phyloP scores from a whole-genome alignment of 139 green algal species.

The Coccomyxa sp. region DNA sequence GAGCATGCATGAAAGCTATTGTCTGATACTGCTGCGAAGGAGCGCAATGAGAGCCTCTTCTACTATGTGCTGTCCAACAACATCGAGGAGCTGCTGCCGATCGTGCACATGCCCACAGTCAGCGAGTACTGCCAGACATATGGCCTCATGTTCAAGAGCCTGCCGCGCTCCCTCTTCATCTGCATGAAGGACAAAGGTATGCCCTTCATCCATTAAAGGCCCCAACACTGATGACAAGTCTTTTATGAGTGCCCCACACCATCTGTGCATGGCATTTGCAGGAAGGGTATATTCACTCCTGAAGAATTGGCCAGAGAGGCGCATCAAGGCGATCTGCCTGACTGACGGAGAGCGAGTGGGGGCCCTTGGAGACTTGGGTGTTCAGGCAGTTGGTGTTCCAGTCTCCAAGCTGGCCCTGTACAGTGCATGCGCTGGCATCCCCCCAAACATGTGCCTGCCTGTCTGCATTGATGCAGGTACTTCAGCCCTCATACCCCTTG shows the following conservation, averaged over 20 bases:
- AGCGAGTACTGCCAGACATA: constrained; percentile 63
- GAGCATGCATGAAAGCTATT: not conserved
- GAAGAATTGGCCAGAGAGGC: constrained; percentile 89
- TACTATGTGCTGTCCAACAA: constrained; percentile 78
- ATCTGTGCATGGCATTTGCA: not conserved
- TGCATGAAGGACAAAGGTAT: constrained; percentile 68
- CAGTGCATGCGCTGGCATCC: constrained; percentile 72
- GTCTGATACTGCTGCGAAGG: constrained; percentile 25
- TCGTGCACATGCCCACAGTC: constrained; percentile 67
- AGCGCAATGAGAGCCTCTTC: constrained; percentile 88
- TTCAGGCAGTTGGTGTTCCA: constrained; percentile 67
- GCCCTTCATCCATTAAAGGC: too few species aligned
- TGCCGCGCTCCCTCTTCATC: constrained; percentile 81
- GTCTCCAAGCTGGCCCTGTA: constrained; percentile 67
- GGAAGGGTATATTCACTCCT: constrained; percentile 61
- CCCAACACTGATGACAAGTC: not conserved
- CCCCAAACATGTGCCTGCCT: constrained; percentile 72
- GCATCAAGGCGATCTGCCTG: constrained; percentile 74
- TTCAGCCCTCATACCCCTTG: too few species aligned
- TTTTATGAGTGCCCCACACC: not conserved
- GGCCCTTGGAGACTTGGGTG: constrained; percentile 66
- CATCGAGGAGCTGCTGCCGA: constrained; percentile 81
- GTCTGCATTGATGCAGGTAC: constrained; percentile 60
- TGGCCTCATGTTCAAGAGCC: constrained; percentile 57
- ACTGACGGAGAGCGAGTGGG: constrained; percentile 79